A percentile compares a stretch with the other conserved stretches of the same genome.
Evolutionary conservation across 179 eudicot genomes (phyloP).

Genomic region (Vitellaria paradoxa): DNA sequence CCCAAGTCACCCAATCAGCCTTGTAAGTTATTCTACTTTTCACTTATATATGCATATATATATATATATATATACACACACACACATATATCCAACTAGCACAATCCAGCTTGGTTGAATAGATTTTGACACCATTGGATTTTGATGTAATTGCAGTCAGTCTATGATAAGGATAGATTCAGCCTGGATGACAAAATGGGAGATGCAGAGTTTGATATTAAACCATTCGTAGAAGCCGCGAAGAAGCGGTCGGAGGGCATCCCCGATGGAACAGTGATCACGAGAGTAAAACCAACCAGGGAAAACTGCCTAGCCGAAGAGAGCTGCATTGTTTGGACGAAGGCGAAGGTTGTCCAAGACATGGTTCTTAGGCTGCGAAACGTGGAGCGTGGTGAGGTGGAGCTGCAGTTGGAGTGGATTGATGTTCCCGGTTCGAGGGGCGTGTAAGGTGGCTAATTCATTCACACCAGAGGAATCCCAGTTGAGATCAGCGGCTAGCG

Average conservation of each 20-base stretch:
- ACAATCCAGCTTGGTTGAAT: too few species aligned
- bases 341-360: constrained; percentile 39
- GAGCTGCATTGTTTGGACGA: constrained; percentile 20
- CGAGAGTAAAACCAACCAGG: constrained; percentile 36
- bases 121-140: background rate
- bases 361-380: constrained; percentile 51
- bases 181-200: background rate
- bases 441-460: background rate
- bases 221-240: constrained; percentile 35
- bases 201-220: constrained; percentile 55
- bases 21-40: constrained; percentile 21
- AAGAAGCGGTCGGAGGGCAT: constrained; percentile 29
- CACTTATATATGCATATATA: too few species aligned
- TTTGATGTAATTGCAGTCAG: constrained; percentile 27
- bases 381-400: constrained; percentile 54
- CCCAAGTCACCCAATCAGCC: constrained; percentile 25
- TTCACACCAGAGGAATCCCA: too few species aligned
- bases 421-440: constrained; percentile 40
- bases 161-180: constrained; percentile 55
- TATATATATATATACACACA: too few species aligned
- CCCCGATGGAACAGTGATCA: constrained; percentile 41
- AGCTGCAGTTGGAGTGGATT: constrained; percentile 54
- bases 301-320: constrained; percentile 32
- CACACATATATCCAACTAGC: too few species aligned
- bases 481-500: too few species aligned